Evolutionary conservation across 257 asterid genomes (phyloP), one percentile per base, ranked within the genome.

Genomic region (Solanum corneliomulleri): DNA sequence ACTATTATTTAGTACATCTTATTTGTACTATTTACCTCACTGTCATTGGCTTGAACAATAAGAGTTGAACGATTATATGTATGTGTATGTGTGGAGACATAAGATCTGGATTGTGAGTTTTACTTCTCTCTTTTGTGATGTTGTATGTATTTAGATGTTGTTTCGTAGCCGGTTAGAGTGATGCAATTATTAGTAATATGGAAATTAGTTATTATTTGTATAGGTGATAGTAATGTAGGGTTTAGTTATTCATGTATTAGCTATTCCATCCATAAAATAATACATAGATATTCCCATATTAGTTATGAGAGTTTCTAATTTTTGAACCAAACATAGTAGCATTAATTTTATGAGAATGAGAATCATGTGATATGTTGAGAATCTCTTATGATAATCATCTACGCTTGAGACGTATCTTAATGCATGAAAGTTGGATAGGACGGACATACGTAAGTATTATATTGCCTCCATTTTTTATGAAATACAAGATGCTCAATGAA

Each of bases 371-470:
- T 45, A 4, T 4, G 52, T 45, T 45, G 16, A 14, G 52, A 45
- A 45, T 42, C 45, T 45, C 52, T 45, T 12, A 11, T 45, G 52
- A 45, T 45, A 45, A 45, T 45, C 52, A 12, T 44, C 1, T 12
- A 37, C 7, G 7, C 39, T 37, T 37, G 15, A 44, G 4, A 44
- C 0, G 15, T 44, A 45, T 44, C 58, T 49, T 49, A 49, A 49
- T 52, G 0, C 60, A 0, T 52, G 60, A 52, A 52, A 52, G 60
- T 52, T 52, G 21, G 2, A 52, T 52, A 52, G 0, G 60, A 52
- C 0, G 23, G 60, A 10, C 60, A 0, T 52, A 16, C 0, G 0
- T 52, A 52, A 52, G 23, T 21, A 52, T 16, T 0, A 16, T 52
- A 52, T 52, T 2, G 0, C 0, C 60, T 21, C 23, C 23, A 52